Evolutionary conservation across 495 filamentous ascomycete species (phyloP).

Genomic region (Lophium mytilinum): DNA sequence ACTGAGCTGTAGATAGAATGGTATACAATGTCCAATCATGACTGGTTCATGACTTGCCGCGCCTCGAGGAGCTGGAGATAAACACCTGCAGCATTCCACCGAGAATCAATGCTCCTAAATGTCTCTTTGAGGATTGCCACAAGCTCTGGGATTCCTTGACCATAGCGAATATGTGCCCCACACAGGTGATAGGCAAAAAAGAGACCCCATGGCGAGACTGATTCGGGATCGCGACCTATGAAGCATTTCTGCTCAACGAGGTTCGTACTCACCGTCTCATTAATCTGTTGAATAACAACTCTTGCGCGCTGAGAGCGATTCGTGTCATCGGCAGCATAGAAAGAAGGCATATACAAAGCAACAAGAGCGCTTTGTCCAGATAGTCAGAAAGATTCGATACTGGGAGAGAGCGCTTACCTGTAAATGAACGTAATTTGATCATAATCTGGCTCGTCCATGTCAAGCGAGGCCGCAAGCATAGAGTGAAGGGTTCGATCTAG

Average conservation of each 20-base stretch:
- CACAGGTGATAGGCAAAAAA: constrained; percentile 25
- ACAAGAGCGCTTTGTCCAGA: no score
- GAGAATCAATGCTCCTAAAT: not conserved
- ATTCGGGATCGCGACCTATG: constrained; percentile 24
- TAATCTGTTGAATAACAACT: constrained; percentile 16
- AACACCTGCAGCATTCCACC: constrained; percentile 20
- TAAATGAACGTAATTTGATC: constrained; percentile 12
- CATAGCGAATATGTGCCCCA: constrained; percentile 4
- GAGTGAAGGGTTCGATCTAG: constrained; percentile 33
- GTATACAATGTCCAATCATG: no score
- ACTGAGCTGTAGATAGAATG: no score
- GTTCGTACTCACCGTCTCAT: constrained; percentile 18
- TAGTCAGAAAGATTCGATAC: not conserved
- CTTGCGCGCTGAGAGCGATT: constrained; percentile 20
- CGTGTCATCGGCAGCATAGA: constrained; percentile 10
- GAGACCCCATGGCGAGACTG: constrained; percentile 28
- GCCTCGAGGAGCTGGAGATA: constrained; percentile 27
- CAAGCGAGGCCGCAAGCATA: constrained; percentile 24
- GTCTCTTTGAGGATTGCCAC: constrained; percentile 3
- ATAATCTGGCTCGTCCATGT: constrained; percentile 3
- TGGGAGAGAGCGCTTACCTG: constrained; percentile 1
- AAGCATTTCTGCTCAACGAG: constrained; percentile 25
- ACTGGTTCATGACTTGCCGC: not conserved
- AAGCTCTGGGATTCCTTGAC: not conserved
- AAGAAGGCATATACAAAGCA: constrained; percentile 26